Base-by-base conservation (phyloP, 192 early-diverging fungal species). In the Glomus cerebriforme region DNA sequence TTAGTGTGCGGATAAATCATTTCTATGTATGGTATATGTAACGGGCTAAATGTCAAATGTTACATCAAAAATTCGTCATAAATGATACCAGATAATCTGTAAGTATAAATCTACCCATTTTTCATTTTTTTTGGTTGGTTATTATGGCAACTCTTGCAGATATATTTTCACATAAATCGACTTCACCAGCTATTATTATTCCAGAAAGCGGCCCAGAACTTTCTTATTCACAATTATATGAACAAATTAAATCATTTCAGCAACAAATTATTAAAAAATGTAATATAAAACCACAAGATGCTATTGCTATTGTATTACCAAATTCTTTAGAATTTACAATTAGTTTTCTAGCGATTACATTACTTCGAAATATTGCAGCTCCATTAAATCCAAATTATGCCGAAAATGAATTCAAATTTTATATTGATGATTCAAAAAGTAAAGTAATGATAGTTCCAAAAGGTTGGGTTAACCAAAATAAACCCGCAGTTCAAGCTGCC, bases 331-430 rank as follows among this genome's bases (percentile, higher is more conserved):
- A 90, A 73, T 92, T 90, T 72, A 80, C 91, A 29, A 81, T 92
- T 12, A 83, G 88, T 35, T 95, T 95, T 73, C 85, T 95, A 49
- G 93, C 87, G 24, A 87, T 86, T 19, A 86, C 88, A 0, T 81
- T 88, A 9, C 79, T 88, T 81, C 89, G 91, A 67, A 84, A 89
- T 78, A 83, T 90, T 3, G 90, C 93, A 5, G 91, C 93, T 47
- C 94, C 94, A 39, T 83, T 95, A 26, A 93, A 95, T 78, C 86
- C 92, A 12, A 83, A 85, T 7, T 89, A 92, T 81, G 89, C 88
- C 26, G 84, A 90, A 63, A 85, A 89, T 32, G 94, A 95, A 83
- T 85, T 94, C 58, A 88, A 88, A 58, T 93, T 93, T 81, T 93
- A 95, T 67, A 77, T 95, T 19, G 85, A 94, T 27, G 93, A 93